Conservation (phyloP, 108 stramenopile genomes). For the Skeletonema costatum region DNA sequence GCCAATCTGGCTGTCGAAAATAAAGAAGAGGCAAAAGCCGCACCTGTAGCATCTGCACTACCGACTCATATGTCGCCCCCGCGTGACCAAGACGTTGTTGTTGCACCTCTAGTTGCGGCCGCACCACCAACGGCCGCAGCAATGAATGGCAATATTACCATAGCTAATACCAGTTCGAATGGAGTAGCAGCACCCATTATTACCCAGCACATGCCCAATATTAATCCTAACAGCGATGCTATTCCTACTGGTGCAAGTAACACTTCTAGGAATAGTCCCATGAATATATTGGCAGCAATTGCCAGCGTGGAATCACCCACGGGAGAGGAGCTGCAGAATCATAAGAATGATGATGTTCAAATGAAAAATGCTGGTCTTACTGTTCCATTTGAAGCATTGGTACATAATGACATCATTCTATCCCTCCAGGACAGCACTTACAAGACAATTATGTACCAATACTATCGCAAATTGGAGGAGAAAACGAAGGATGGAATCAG, state of each 20-base stretch:
- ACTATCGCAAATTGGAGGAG: not conserved
- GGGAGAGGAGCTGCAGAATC: not conserved
- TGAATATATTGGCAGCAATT: constrained; percentile 1
- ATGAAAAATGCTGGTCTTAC: not conserved
- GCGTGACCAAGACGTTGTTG: not conserved
- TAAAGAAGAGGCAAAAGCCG: not conserved
- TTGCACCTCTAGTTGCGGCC: not conserved
- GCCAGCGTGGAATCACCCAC: constrained; percentile 3
- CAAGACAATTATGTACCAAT: constrained; percentile 2
- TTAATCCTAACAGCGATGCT: not conserved
- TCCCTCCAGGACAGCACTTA: not conserved
- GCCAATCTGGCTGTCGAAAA: not conserved
- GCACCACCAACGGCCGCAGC: not conserved
- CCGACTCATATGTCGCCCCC: not conserved
- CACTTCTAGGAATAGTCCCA: not conserved
- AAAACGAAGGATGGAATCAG: not conserved
- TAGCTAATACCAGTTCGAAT: not conserved
- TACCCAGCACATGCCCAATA: not conserved
- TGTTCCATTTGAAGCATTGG: not conserved
- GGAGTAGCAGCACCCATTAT: not conserved
- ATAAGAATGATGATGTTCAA: not conserved
- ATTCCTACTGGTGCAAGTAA: too few species aligned
- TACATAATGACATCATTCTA: constrained; percentile 1
- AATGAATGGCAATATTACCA: not conserved
- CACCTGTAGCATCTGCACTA: not conserved